Conservation (phyloP, 2,329 filamentous ascomycete genomes). For the Paramyrothecium roridum region DNA sequence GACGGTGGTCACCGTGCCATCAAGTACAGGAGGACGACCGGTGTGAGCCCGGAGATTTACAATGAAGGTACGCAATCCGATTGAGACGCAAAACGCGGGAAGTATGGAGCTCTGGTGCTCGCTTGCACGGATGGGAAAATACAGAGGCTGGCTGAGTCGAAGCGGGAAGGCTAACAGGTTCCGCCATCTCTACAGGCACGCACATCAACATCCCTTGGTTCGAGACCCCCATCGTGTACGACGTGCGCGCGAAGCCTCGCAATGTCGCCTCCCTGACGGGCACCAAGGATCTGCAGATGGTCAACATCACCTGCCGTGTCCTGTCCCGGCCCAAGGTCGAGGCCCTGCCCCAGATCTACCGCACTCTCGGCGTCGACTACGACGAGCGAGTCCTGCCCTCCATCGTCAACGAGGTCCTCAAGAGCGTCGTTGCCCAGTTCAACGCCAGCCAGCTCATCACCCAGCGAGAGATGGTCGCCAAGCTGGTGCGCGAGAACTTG, state of each 20-base stretch:
- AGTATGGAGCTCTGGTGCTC: background rate
- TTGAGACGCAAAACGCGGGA: background rate
- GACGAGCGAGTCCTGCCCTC: slow-evolving; percentile 95
- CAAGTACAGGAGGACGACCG: slow-evolving; percentile 91
- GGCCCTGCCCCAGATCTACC: slow-evolving; percentile 93
- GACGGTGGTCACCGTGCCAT: slow-evolving; percentile 98
- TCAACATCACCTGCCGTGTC: slow-evolving; percentile 99
- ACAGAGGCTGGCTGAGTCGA: background rate
- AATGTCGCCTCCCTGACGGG: slow-evolving; percentile 96
- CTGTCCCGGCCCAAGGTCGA: slow-evolving; percentile 86
- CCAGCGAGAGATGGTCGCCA: slow-evolving; percentile 94
- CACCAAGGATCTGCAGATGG: slow-evolving; percentile 99
- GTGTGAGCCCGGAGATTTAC: slow-evolving; percentile 96
- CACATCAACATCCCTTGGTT: slow-evolving; percentile 95
- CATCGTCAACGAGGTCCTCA: slow-evolving; percentile 97
- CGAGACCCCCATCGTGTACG: slow-evolving; percentile 94
- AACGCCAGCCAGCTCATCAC: slow-evolving; percentile 98
- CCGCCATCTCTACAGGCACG: slow-evolving; percentile 62
- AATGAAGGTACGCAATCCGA: slow-evolving; percentile 65
- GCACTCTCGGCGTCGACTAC: slow-evolving; percentile 92
- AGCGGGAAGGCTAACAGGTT: no score
- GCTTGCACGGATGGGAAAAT: no score
- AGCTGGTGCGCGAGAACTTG: slow-evolving; percentile 88
- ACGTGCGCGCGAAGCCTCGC: slow-evolving; percentile 95
- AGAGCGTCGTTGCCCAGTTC: slow-evolving; percentile 98